Evolutionary conservation across 257 asterid species (phyloP), one percentile per base, ranked within the genome.

Genomic region (Cynanchum wilfordii): DNA sequence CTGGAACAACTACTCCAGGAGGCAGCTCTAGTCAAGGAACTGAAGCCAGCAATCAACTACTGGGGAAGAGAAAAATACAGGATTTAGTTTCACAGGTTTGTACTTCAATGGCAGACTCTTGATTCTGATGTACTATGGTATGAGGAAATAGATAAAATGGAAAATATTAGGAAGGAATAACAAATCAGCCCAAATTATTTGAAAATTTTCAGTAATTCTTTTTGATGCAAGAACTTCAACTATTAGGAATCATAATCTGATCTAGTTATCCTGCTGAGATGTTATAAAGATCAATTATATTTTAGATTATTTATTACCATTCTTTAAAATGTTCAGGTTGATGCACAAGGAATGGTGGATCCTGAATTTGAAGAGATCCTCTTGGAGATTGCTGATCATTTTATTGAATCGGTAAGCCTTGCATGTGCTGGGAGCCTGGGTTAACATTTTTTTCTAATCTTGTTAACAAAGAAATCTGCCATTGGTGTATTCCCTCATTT

Each of bases 11-110:
- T 59, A 87, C 97, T 42, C 96, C 96, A 0, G 97, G 96, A 66
- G 99, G 47, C 45, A 91, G 97, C 83, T 88, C 97, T 42, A 94
- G 97, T 81, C 97, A 88, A 76, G 99, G 97, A 79, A 86, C 91
- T 42, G 97, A 91, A 81, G 93, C 95, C 7, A 88, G 90, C 85
- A 86, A 85, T 83, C 97, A 94, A 55, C 86, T 94, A 75, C 87
- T 94, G 69, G 97, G 97, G 80, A 94, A 91, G 88, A 88, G 97
- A 82, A 91, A 82, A 85, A 91, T 94, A 74, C 96, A 85, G 78
- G 97, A 94, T 81, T 73, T 94, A 66, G 93, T 88, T 74, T 84
- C 97, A 63, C 97, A 91, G 96, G 99, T 91, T 54, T 36, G 44
- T 79, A 47, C 52, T 76, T 27, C n/a, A 2, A 5, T 64, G 68